Evolutionary conservation across 345 rosid species (phyloP).

Genomic region (Nasturtium officinale): DNA sequence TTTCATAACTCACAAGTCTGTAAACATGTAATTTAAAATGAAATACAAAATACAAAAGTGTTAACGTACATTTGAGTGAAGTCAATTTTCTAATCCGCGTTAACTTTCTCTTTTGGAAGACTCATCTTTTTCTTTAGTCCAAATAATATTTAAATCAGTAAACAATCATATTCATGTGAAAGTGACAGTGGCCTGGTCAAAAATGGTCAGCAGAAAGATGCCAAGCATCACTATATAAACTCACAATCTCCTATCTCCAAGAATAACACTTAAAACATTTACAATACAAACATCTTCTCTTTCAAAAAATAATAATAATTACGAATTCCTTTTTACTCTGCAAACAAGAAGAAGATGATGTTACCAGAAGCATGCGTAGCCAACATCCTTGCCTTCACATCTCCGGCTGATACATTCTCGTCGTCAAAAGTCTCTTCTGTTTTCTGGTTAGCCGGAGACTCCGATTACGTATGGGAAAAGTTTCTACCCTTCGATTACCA

Average conservation of each 20-base stretch:
- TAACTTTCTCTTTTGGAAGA: not conserved
- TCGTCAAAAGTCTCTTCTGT: constrained; percentile 52
- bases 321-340: not conserved
- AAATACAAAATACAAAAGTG: no score
- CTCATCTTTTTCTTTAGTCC: not conserved
- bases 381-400: constrained; percentile 56
- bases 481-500: constrained; percentile 55
- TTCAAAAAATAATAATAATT: no score
- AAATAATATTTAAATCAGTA: not conserved
- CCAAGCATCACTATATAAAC: constrained; percentile 17
- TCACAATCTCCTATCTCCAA: constrained; percentile 13
- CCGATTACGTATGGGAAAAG: constrained; percentile 61
- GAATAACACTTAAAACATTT: not conserved
- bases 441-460: constrained; percentile 63
- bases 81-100: not conserved
- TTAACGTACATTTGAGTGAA: not conserved
- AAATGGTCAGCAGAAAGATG: constrained; percentile 12
- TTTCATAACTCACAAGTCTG: no score
- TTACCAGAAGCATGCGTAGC: constrained; percentile 71
- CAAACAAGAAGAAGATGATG: constrained; percentile 12
- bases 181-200: constrained; percentile 30
- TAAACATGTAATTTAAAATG: no score
- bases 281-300: not conserved
- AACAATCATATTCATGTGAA: not conserved
- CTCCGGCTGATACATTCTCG: constrained; percentile 60